These are phyloP conservation scores for Penicillium samsonianum DNA, from an alignment of 495 filamentous ascomycete genomes.

Conservation along the genomic window DNA sequence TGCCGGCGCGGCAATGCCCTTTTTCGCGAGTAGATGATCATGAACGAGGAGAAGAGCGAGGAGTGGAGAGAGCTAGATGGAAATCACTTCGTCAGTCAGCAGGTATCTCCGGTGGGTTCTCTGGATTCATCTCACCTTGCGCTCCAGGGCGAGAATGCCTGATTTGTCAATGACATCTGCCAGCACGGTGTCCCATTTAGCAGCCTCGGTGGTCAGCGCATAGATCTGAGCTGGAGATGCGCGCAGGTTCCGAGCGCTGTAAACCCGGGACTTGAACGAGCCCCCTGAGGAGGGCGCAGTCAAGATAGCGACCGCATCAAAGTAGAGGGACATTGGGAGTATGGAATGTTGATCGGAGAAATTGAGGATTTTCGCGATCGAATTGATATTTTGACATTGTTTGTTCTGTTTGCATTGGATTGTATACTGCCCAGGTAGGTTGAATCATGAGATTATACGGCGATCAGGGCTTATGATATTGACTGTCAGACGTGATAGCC, in stretches of 20 bases:
- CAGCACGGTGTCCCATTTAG: constrained; percentile 85
- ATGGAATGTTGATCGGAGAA: neutral
- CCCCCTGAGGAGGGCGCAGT: constrained; percentile 63
- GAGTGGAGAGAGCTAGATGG: constrained; percentile 70
- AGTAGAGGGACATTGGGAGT: constrained; percentile 83
- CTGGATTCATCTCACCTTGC: constrained; percentile 60
- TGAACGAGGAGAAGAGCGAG: constrained; percentile 82
- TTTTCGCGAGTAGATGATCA: constrained; percentile 79
- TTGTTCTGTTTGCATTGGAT: constrained; percentile 30
- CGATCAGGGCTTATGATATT: neutral
- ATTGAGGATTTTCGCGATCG: constrained; percentile 16
- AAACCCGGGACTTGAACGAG: constrained; percentile 82
- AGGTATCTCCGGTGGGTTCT: constrained; percentile 18
- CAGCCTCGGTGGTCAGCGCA: constrained; percentile 77
- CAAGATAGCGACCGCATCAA: constrained; percentile 79
- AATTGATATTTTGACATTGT: constrained; percentile 9
- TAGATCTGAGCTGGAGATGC: constrained; percentile 81
- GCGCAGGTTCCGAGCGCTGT: constrained; percentile 63
- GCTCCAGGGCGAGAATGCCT: constrained; percentile 69
- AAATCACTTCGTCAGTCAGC: constrained; percentile 47
- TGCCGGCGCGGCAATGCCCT: constrained; percentile 73
- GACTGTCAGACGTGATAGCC: neutral
- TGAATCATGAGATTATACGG: no score
- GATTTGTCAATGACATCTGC: constrained; percentile 82
- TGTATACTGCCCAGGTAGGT: neutral